Evolutionary conservation across 1,284 basidiomycete species (phyloP), one percentile per base, ranked within the genome.

Genomic region (Ceratobasidium papillatum): DNA sequence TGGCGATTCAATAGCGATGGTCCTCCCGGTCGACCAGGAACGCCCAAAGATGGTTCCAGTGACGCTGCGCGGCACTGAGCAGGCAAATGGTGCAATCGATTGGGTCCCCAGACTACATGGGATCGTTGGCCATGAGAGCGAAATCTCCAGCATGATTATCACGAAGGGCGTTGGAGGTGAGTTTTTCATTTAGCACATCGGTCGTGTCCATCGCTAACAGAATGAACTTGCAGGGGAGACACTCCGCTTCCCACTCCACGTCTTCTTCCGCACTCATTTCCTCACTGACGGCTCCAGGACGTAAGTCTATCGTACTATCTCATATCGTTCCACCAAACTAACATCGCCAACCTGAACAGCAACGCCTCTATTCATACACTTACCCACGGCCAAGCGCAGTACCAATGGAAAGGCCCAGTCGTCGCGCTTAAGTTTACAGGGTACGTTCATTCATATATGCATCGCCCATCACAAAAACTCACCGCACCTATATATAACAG

Each of bases 351-450:
- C 30, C 9, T 52, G 25, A 30, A 49, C 38, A 69, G 52, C 25
- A 69, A 58, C 36, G 22, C 27, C 22, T 69, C 34, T 43, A 25
- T 43, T 34, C 25, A 69, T 45, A 5, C 51, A n/a, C 45, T 69
- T 12, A 69, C 65, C 17, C 65, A 69, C 68, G 58, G 65, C n/a
- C 65, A 45, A 64, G 59, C 72, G 17, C 51, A 58, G 32, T 73
- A 74, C 49, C 47, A 59, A 27, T 74, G 64, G 65, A 66, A 69
- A 51, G 77, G 77, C 22, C 77, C 77, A 64, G 58, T 77, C 30
- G 45, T 94, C 43, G 93, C 92, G 25, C 85, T 94, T 77, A 94
- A 94, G 81, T 93, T 91, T 83, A 93, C 90, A 77, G 93, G 92
- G 63, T 66, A 52, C 27, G 63, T 66, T 7, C 22, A 36, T 30